Percentiles rank a stretch among this genome's conserved stretches.
Conservation (phyloP, 768 basidiomycete genomes). For the Sistotremastrum niveocremeum region DNA sequence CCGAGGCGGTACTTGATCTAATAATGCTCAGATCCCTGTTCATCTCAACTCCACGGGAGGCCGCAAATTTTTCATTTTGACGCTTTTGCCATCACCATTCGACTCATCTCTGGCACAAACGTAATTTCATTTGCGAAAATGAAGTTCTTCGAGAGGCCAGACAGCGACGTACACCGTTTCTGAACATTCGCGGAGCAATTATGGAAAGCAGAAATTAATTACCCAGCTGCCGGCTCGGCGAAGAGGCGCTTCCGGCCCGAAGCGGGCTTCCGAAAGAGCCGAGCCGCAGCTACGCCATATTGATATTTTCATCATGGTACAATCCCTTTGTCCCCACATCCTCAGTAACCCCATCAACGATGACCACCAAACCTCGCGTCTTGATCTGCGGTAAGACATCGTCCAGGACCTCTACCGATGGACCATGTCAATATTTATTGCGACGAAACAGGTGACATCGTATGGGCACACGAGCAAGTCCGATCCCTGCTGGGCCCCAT, state of each 20-base stretch:
- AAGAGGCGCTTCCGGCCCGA: too few species aligned
- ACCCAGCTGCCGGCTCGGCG: too few species aligned
- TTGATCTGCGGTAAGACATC: slow-evolving; percentile 21
- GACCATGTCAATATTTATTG: neutral
- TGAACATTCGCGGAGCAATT: slow-evolving; percentile 4
- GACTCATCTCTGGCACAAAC: too few species aligned
- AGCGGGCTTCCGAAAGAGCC: too few species aligned
- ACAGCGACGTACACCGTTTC: neutral
- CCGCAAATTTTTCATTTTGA: too few species aligned
- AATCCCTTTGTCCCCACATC: neutral
- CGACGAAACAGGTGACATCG: slow-evolving; percentile 39
- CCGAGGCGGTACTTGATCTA: too few species aligned
- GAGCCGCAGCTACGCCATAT: too few species aligned
- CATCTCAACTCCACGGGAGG: too few species aligned
- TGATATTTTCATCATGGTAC: neutral
- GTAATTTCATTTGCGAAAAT: neutral
- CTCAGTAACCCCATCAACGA: slow-evolving; percentile 5
- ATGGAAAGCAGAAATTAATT: neutral
- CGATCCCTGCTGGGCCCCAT: slow-evolving; percentile 48
- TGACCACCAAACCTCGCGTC: slow-evolving; percentile 13
- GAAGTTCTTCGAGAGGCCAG: too few species aligned
- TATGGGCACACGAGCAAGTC: slow-evolving; percentile 73
- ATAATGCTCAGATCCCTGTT: too few species aligned
- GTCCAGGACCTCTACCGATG: neutral
- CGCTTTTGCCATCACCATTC: too few species aligned